Evolutionary conservation across 2,329 filamentous ascomycete genomes (phyloP), one percentile per base, ranked within the genome.

Genomic region (Cytospora schulzeri): DNA sequence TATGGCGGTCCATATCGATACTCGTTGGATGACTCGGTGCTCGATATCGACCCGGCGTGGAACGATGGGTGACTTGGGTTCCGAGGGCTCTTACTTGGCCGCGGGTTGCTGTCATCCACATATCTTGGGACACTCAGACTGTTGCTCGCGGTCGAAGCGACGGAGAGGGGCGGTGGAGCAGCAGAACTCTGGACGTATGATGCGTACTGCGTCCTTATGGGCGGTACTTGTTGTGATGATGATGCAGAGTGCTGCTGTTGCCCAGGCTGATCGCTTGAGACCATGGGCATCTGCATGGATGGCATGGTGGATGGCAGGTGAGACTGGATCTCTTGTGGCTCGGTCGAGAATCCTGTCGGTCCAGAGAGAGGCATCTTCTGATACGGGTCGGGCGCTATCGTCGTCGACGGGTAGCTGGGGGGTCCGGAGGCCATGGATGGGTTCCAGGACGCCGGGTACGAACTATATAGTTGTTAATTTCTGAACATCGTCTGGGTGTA

Each of bases 361-460:
- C 82, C 81, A 1, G 83, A 77, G 4, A 85, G 75, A 1, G 84
- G 80, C 68, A 84, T 75, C 69, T 86, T 86, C 57, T 79, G 78
- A 71, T 85, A 86, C 2, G 81, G 74, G 22, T 86, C 84, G 41
- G 77, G 69, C 3, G 80, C 75, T 72, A 85, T 81, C 6, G 80
- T 78, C 24, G 82, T 78, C 19, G 84, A 71, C n/a, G 84, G 80
- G 67, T 85, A 86, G 65, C 68, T 76, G 52, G 75, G 76, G 14
- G 81, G 74, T 15, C 76, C 78, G 11, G 82, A 80, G 17, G 80
- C 78, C 66, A 84, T 83, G 7, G 79, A 76, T 6, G 81, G 76
- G 65, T 77, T 83, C 85, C 85, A 87, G n/a, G 80, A 78, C 11
- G 79, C 79, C 17, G 85, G 81, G 68, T 86, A 87, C 9, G 84